Conservation (phyloP, 1,284 basidiomycete genomes). For the Ceraceosorus guamensis region DNA sequence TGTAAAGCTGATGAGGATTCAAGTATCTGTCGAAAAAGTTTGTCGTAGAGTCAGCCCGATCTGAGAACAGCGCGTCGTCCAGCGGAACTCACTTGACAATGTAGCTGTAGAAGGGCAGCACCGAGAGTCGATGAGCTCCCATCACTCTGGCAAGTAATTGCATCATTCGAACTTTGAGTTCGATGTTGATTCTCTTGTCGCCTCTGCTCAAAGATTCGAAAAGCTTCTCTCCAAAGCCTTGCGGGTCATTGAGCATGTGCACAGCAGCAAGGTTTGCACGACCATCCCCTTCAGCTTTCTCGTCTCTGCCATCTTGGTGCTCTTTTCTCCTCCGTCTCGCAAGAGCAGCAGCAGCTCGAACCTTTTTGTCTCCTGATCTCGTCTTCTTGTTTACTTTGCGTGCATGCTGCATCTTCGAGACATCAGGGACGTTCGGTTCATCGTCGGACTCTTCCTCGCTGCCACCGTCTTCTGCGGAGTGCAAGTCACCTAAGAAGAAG, state of each 20-base stretch:
- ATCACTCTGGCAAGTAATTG: conserved; percentile 93
- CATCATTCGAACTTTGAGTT: conserved; percentile 96
- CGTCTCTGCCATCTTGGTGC: conserved; percentile 14
- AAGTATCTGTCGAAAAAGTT: conserved; percentile 63
- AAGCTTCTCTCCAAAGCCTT: conserved; percentile 89
- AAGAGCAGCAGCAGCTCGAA: conserved; percentile 36
- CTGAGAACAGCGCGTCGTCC: conserved; percentile 58
- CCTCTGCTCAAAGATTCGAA: conserved; percentile 77
- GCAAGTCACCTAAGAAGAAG: conserved; percentile 77
- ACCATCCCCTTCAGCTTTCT: conserved; percentile 8
- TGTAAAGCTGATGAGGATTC: conserved; percentile 81
- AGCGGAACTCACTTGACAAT: conserved; percentile 58
- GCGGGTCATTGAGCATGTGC: conserved; percentile 88
- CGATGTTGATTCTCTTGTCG: conserved; percentile 69
- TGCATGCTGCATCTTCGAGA: conserved; percentile 37
- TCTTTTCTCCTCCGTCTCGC: conserved; percentile 31
- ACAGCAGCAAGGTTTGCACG: conserved; percentile 80
- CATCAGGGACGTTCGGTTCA: conserved; percentile 25
- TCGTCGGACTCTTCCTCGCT: conserved; percentile 16
- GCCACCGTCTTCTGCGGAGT: conserved; percentile 30
- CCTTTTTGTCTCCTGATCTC: conserved; percentile 35
- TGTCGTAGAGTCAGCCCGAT: conserved; percentile 53
- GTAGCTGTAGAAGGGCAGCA: conserved; percentile 95
- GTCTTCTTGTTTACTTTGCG: conserved; percentile 47
- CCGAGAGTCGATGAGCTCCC: conserved; percentile 83